A percentile compares a stretch with the other conserved stretches of the same genome.
phyloP scores from a whole-genome alignment of 495 filamentous ascomycete species.

The Penicillium goetzii region DNA sequence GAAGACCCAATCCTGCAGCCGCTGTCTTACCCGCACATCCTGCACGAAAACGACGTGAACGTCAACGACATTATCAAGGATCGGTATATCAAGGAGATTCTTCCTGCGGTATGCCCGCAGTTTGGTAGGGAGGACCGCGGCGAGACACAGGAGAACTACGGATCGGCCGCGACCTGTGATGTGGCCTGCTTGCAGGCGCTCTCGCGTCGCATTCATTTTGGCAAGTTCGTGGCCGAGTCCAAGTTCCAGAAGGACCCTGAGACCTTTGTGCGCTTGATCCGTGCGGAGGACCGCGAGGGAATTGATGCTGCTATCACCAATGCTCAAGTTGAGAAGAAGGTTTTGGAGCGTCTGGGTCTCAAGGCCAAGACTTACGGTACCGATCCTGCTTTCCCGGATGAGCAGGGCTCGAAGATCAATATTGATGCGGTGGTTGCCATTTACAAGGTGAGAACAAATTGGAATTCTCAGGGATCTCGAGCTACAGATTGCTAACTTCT shows the following conservation, averaged over 20 bases:
- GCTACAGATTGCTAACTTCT: conserved; percentile 22
- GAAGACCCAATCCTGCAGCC: conserved; percentile 81
- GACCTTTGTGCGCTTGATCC: conserved; percentile 78
- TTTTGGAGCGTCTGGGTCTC: conserved; percentile 80
- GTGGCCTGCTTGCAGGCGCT: conserved; percentile 90
- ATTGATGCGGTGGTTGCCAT: conserved; percentile 90
- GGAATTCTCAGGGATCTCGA: background rate
- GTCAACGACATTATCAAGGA: conserved; percentile 86
- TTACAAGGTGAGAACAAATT: conserved; percentile 68
- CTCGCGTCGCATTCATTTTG: conserved; percentile 92
- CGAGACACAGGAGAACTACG: conserved; percentile 92
- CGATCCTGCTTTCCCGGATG: conserved; percentile 72
- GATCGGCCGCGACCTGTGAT: conserved; percentile 88
- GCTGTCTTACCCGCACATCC: conserved; percentile 86
- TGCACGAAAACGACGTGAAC: conserved; percentile 92
- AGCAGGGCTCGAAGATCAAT: conserved; percentile 75
- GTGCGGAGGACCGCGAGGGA: conserved; percentile 72
- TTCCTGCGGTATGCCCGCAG: conserved; percentile 78
- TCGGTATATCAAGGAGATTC: conserved; percentile 79
- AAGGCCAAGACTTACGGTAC: conserved; percentile 97
- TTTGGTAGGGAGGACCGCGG: conserved; percentile 76
- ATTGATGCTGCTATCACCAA: conserved; percentile 93
- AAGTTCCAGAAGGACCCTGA: conserved; percentile 90
- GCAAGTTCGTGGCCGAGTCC: conserved; percentile 98
- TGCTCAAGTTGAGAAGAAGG: conserved; percentile 84